Conservation (phyloP, 257 asterid species). For the Solanum sejunctum region DNA sequence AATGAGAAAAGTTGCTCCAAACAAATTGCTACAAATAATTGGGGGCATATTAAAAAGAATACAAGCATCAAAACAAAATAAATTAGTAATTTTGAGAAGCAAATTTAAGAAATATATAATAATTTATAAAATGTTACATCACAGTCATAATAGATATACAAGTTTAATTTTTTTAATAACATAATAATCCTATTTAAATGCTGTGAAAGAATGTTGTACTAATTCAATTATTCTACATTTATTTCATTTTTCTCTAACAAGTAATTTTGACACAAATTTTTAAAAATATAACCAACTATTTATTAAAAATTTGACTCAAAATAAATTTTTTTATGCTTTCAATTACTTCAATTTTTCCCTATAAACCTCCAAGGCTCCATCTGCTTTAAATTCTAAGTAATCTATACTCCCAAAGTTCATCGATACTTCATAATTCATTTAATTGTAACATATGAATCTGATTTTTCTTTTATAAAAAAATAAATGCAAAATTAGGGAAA, state of each 20-base stretch:
- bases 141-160: neutral
- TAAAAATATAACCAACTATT: neutral
- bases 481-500: neutral
- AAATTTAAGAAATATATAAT: neutral
- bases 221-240: neutral
- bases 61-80: neutral
- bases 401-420: neutral
- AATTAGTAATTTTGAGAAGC: neutral
- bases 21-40: neutral
- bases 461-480: neutral
- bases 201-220: neutral
- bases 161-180: neutral
- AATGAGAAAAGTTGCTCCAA: neutral
- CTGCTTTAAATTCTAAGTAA: neutral
- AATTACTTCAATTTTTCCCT: neutral
- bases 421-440: neutral
- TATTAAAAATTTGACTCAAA: neutral
- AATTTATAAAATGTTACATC: too few species aligned
- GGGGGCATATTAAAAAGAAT: neutral
- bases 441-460: neutral
- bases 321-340: neutral
- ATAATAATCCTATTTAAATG: neutral
- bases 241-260: too few species aligned
- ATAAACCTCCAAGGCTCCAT: neutral
- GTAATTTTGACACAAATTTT: neutral